phyloP scores from a whole-genome alignment of 1,139 yeast genomes.

The Lodderomyces beijingensis region DNA sequence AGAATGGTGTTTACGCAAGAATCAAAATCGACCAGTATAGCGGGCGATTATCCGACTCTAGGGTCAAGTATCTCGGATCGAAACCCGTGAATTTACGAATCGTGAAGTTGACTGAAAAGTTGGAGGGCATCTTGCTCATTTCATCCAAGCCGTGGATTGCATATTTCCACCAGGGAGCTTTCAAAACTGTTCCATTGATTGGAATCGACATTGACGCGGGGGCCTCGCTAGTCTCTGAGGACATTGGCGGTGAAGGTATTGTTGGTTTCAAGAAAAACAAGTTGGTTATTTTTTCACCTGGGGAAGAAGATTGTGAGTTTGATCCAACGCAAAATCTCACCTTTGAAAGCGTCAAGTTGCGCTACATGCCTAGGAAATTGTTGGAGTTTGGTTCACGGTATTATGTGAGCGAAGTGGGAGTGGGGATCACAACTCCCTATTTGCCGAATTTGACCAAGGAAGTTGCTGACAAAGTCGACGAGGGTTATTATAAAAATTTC shows the following conservation, averaged over 20 bases:
- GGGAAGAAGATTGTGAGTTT: slow-evolving; percentile 24
- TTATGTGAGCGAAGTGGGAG: slow-evolving; percentile 47
- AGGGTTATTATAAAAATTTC: slow-evolving; percentile 34
- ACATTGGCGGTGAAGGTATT: slow-evolving; percentile 56
- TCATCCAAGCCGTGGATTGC: slow-evolving; percentile 42
- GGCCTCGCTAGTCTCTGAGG: slow-evolving; percentile 59
- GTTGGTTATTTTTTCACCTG: slow-evolving; percentile 59
- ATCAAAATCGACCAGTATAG: slow-evolving; percentile 53
- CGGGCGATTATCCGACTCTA: slow-evolving; percentile 65
- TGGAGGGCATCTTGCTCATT: slow-evolving; percentile 33
- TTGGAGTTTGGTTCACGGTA: slow-evolving; percentile 17
- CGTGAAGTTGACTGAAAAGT: slow-evolving; percentile 20
- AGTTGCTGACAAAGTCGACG: slow-evolving; percentile 13
- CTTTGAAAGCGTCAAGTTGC: slow-evolving; percentile 38
- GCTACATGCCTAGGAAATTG: slow-evolving; percentile 52
- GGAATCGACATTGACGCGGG: slow-evolving; percentile 29
- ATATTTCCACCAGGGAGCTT: slow-evolving; percentile 21
- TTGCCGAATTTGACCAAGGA: slow-evolving; percentile 7
- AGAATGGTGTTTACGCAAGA: slow-evolving; percentile 73
- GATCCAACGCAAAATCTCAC: slow-evolving; percentile 45
- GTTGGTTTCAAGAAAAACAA: slow-evolving; percentile 56
- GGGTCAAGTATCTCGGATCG: slow-evolving; percentile 73
- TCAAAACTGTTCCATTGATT: slow-evolving; percentile 41
- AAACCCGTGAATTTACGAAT: slow-evolving; percentile 52
- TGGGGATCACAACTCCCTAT: slow-evolving; percentile 31